Evolutionary conservation across 495 filamentous ascomycete genomes (phyloP).

Genomic region (Lasiosphaeriaceae sp.): DNA sequence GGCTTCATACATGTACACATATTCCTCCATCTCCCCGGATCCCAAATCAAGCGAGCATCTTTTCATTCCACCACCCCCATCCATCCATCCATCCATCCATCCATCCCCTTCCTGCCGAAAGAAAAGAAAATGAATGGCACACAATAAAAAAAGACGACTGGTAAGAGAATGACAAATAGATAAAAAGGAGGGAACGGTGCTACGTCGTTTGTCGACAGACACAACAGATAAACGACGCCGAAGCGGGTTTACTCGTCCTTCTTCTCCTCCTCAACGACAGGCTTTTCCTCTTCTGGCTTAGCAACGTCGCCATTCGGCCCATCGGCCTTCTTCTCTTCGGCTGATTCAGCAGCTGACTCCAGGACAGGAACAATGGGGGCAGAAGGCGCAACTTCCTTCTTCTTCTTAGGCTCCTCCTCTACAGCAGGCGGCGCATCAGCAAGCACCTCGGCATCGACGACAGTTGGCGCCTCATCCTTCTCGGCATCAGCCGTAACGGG

Average conservation of each 20-base stretch:
- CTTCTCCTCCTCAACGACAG: slow-evolving; percentile 16
- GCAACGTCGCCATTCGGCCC: slow-evolving; percentile 7
- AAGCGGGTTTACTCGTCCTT: background rate
- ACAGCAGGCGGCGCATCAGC: background rate
- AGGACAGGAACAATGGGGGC: background rate
- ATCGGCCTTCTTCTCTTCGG: slow-evolving; percentile 5
- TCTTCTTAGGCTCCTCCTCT: slow-evolving; percentile 1
- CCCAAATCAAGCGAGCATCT: background rate
- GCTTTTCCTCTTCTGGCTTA: slow-evolving; percentile 3
- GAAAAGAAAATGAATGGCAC: too few species aligned
- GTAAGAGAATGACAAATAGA: too few species aligned
- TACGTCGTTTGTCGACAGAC: too few species aligned
- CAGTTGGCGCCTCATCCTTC: slow-evolving; percentile 5
- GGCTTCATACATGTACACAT: too few species aligned
- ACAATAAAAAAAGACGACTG: too few species aligned
- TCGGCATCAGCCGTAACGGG: slow-evolving; percentile 14
- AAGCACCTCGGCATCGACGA: background rate
- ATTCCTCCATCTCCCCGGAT: too few species aligned
- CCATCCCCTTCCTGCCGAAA: slow-evolving; percentile 14
- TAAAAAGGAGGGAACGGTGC: too few species aligned
- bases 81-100: background rate
- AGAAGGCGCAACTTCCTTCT: background rate
- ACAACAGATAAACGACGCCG: too few species aligned
- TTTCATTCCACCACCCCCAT: background rate
- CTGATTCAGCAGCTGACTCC: background rate